Evolutionary conservation across 225 moss, liverwort and hornwort genomes (phyloP), one percentile per base, ranked within the genome.

Genomic region (Takakia lepidozioides): DNA sequence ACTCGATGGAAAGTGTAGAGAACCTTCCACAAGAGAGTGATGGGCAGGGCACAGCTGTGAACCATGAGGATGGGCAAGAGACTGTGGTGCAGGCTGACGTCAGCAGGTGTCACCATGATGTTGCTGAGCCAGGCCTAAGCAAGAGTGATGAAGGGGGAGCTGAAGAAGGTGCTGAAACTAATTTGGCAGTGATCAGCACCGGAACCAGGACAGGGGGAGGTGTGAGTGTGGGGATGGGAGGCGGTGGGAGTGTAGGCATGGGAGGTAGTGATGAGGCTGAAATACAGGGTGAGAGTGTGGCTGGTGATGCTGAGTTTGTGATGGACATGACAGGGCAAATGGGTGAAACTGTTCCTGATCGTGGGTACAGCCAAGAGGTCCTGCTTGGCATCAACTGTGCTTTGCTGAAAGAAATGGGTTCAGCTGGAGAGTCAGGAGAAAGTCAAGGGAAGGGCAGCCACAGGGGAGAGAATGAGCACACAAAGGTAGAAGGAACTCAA

Each of bases 1-100:
- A 81, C 43, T 91, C 95, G 29, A 76, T 83, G 87, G 91, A 98
- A 66, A 98, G 91, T 73, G 85, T 87, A 32, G 87, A 98, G 64
- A 85, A 91, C 67, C 65, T 70, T 44, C 63, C 58, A 19, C 73
- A 76, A 66, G 85, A 74, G 27, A 85, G 69, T 51, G 87, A 91
- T 71, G 85, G 57, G 29, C 83, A 74, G 52, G 83, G 54, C 32
- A 64, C 76, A 15, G 83, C 78, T 35, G 78, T 75, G 47, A 78
- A 83, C 26, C 66, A 79, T 57, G 73, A 69, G 26, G 75, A 81
- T 65, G 80, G 73, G 28, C 67, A 61, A 19, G 67, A 70, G 28
- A 70, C 69, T 39, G 69, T 71, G 52, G 65, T 75, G 59, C 82
- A 74, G 67, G 65, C 62, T 57, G 69, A 73, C 37, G 62, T 65